These are phyloP conservation scores for Lepiota brunneoincarnata DNA, from an alignment of 768 basidiomycete genomes.

Conservation along the genomic window DNA sequence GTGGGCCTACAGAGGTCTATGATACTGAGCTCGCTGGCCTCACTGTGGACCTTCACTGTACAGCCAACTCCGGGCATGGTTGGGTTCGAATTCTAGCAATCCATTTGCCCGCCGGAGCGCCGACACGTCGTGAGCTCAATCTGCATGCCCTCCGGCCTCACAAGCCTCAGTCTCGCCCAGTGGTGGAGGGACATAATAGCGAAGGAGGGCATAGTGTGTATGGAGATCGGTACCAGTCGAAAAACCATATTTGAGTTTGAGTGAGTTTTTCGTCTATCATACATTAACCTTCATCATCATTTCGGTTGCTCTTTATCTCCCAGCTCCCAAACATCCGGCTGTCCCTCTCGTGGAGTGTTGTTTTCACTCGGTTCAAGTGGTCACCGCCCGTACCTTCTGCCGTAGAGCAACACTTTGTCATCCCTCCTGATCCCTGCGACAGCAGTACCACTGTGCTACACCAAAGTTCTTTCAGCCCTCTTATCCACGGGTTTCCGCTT, in stretches of 20 bases:
- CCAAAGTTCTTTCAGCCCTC: neutral
- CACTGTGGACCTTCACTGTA: too few species aligned
- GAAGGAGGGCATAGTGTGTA: slow-evolving; percentile 19
- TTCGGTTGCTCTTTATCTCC: neutral
- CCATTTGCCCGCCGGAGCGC: slow-evolving; percentile 37
- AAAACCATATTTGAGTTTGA: slow-evolving; percentile 44
- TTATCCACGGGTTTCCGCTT: slow-evolving; percentile 13
- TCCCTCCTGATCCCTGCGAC: slow-evolving; percentile 19
- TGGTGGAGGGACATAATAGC: slow-evolving; percentile 48
- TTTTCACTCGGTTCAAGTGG: slow-evolving; percentile 50
- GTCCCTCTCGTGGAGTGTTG: slow-evolving; percentile 31
- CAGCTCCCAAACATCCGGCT: slow-evolving; percentile 36
- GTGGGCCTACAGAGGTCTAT: too few species aligned
- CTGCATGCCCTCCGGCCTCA: slow-evolving; percentile 30
- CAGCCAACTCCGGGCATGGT: slow-evolving; percentile 36
- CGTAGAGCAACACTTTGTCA: slow-evolving; percentile 45
- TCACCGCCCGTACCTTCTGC: slow-evolving; percentile 49
- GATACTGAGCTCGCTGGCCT: too few species aligned
- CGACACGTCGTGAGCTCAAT: slow-evolving; percentile 27
- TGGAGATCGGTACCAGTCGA: slow-evolving; percentile 1
- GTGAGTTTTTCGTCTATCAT: slow-evolving; percentile 29
- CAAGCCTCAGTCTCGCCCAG: slow-evolving; percentile 36
- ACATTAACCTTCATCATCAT: neutral
- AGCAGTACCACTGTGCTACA: neutral
- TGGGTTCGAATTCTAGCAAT: slow-evolving; percentile 46